phyloP scores from a whole-genome alignment of 225 moss, liverwort and hornwort genomes.

The Sphagnum tenellum region DNA sequence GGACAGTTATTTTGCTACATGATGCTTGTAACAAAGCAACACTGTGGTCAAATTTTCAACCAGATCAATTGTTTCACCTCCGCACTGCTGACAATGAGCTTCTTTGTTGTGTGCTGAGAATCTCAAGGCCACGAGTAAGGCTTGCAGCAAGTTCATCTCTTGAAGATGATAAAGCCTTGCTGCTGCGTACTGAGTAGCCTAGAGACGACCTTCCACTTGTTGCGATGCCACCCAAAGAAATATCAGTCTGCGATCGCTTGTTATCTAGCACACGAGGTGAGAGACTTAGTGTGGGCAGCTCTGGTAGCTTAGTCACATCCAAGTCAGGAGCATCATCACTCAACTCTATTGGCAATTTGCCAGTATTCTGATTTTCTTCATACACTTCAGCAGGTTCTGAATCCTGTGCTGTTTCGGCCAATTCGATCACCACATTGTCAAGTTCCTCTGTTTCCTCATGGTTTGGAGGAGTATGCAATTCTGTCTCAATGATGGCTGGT shows the following conservation, averaged over 20 bases:
- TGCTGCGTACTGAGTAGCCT: slow-evolving; percentile 18
- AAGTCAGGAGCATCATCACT: neutral
- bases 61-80: slow-evolving; percentile 17
- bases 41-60: neutral
- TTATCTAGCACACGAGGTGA: slow-evolving; percentile 54
- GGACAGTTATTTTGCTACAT: too few species aligned
- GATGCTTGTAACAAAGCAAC: too few species aligned
- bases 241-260: slow-evolving; percentile 12
- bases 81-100: slow-evolving; percentile 32
- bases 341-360: too few species aligned
- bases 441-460: too few species aligned
- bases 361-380: too few species aligned
- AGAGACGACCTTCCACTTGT: slow-evolving; percentile 15
- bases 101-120: slow-evolving; percentile 57
- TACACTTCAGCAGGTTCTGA: too few species aligned
- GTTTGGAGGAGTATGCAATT: too few species aligned
- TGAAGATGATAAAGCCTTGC: slow-evolving; percentile 50
- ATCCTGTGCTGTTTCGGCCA: too few species aligned
- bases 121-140: slow-evolving; percentile 74
- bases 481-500: too few species aligned
- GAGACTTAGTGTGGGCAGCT: slow-evolving; percentile 40
- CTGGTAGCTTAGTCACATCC: slow-evolving; percentile 1
- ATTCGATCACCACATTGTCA: too few species aligned
- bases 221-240: slow-evolving; percentile 9
- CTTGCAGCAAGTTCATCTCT: slow-evolving; percentile 72